Evolutionary conservation across 768 basidiomycete genomes (phyloP).

Genomic region (Hydnomerulius pinastri): DNA sequence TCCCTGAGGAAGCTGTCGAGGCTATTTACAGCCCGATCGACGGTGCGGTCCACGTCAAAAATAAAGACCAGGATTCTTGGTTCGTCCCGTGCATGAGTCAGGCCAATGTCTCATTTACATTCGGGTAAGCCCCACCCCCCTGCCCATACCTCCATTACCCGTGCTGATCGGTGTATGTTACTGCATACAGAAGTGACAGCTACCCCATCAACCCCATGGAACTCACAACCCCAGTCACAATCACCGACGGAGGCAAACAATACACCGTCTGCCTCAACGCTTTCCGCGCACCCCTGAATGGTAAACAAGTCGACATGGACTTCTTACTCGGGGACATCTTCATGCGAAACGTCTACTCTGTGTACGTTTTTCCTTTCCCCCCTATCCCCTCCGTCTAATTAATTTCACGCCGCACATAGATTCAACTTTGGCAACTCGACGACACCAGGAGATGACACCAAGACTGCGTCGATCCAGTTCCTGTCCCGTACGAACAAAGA

Average conservation of each 20-base stretch:
- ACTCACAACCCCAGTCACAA: slow-evolving; percentile 33
- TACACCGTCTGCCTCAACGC: slow-evolving; percentile 42
- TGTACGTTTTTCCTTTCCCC: slow-evolving; percentile 27
- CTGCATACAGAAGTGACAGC: slow-evolving; percentile 24
- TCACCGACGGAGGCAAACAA: slow-evolving; percentile 28
- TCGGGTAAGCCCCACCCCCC: slow-evolving; percentile 6
- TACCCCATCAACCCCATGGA: slow-evolving; percentile 49
- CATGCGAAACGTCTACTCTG: slow-evolving; percentile 47
- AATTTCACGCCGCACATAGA: slow-evolving; percentile 18
- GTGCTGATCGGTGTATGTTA: background rate
- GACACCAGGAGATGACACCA: slow-evolving; percentile 11
- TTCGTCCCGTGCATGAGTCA: slow-evolving; percentile 35
- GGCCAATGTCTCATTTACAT: slow-evolving; percentile 30
- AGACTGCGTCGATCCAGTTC: slow-evolving; percentile 42
- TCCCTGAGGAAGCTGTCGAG: slow-evolving; percentile 36
- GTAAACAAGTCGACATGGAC: slow-evolving; percentile 33
- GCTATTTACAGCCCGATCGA: slow-evolving; percentile 42
- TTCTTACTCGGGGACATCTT: slow-evolving; percentile 46
- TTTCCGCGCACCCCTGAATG: slow-evolving; percentile 31
- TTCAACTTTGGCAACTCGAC: slow-evolving; percentile 44
- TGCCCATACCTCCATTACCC: background rate
- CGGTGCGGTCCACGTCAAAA: slow-evolving; percentile 37
- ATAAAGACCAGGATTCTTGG: slow-evolving; percentile 34
- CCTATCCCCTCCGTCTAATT: background rate
- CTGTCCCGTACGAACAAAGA: slow-evolving; percentile 38